A percentile compares a stretch with the other conserved stretches of the same genome.
phyloP scores from a whole-genome alignment of 2,329 filamentous ascomycete genomes.

The Gaeumannomyces sp. region DNA sequence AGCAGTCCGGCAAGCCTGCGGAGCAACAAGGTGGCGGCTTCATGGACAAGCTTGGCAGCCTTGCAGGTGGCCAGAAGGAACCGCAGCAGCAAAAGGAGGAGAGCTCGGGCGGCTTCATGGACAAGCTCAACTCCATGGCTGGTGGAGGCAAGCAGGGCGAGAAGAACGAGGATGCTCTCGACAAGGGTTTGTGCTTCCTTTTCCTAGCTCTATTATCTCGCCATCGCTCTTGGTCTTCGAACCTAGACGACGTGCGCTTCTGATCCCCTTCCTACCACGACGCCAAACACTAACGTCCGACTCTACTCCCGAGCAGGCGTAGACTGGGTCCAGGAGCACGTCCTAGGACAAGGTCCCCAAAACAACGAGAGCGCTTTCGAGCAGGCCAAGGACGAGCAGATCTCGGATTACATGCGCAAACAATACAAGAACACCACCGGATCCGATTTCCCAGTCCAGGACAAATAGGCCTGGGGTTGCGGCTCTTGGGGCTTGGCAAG shows the following conservation, averaged over 20 bases:
- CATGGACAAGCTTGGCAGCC: constrained; percentile 5
- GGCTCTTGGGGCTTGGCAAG: background rate
- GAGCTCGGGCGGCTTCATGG: constrained; percentile 50
- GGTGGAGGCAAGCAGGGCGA: constrained; percentile 70
- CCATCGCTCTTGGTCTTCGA: background rate
- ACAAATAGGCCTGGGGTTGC: constrained; percentile 48
- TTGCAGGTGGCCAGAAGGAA: constrained; percentile 13
- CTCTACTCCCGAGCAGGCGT: constrained; percentile 45
- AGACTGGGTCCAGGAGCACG: constrained; percentile 71
- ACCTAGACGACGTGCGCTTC: no score
- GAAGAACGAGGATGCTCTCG: constrained; percentile 76
- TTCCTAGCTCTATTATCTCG: background rate
- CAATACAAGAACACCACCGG: constrained; percentile 67
- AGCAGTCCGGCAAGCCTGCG: constrained; percentile 12
- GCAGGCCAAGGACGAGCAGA: constrained; percentile 78
- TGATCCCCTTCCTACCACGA: background rate
- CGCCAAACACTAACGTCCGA: background rate
- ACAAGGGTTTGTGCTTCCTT: constrained; percentile 56
- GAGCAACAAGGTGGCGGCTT: constrained; percentile 4
- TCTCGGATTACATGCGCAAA: constrained; percentile 63
- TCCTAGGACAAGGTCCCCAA: constrained; percentile 65
- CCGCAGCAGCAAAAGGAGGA: constrained; percentile 27
- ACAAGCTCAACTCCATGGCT: constrained; percentile 65
- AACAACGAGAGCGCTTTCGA: constrained; percentile 67
- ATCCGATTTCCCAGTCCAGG: constrained; percentile 61